Evolutionary conservation across 2,329 filamentous ascomycete genomes (phyloP).

Genomic region (Trichoderma sp.): DNA sequence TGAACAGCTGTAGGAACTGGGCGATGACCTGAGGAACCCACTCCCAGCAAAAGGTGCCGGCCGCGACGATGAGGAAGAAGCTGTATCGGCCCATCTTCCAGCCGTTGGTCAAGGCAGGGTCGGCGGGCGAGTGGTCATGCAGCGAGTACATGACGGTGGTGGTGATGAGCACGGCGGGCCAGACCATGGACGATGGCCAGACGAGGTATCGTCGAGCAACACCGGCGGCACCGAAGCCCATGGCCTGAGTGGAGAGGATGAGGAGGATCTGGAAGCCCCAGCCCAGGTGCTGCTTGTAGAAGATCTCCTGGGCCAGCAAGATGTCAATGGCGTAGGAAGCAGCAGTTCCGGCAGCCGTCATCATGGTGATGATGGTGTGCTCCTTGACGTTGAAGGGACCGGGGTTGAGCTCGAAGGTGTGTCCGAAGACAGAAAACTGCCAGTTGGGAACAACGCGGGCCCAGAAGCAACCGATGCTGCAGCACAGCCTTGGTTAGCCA

Average conservation of each 20-base stretch:
- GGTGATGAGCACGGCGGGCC: constrained; percentile 60
- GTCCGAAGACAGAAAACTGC: constrained; percentile 33
- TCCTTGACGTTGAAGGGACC: constrained; percentile 47
- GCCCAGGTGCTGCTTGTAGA: constrained; percentile 51
- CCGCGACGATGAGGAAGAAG: constrained; percentile 53
- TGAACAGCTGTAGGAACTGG: constrained; percentile 57
- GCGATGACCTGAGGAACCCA: constrained; percentile 59
- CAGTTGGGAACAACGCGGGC: constrained; percentile 32
- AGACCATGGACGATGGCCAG: constrained; percentile 62
- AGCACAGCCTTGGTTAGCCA: background rate
- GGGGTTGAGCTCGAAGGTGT: constrained; percentile 37
- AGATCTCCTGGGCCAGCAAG: constrained; percentile 42
- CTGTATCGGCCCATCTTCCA: constrained; percentile 58
- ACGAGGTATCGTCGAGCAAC: constrained; percentile 57
- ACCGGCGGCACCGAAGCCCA: constrained; percentile 62
- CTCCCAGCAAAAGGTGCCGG: constrained; percentile 53
- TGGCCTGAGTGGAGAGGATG: constrained; percentile 58
- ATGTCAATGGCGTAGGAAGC: constrained; percentile 41
- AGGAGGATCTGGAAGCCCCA: constrained; percentile 58
- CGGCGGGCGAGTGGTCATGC: constrained; percentile 55
- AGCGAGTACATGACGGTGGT: constrained; percentile 61
- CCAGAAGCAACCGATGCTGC: constrained; percentile 33
- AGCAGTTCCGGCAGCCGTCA: constrained; percentile 38
- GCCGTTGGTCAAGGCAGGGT: constrained; percentile 51
- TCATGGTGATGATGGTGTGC: constrained; percentile 47